A percentile compares a stretch with the other conserved stretches of the same genome.
These are phyloP conservation scores for Colletotrichum melonis DNA, from an alignment of 2,329 filamentous ascomycete species.

Conservation along the genomic window DNA sequence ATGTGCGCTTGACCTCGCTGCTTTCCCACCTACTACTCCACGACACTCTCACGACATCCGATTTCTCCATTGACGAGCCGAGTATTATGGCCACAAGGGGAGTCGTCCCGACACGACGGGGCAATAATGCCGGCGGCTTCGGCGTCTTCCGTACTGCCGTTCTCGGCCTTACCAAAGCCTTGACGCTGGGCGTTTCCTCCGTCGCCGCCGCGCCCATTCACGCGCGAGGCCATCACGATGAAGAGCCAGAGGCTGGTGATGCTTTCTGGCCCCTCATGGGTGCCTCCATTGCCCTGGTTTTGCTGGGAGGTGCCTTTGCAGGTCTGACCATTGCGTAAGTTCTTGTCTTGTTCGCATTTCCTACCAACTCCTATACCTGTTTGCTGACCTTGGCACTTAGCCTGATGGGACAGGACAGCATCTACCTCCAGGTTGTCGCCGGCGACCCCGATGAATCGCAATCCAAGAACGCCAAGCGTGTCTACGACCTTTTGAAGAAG, in stretches of 20 bases:
- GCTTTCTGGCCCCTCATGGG: conserved; percentile 84
- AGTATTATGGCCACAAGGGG: conserved; percentile 34
- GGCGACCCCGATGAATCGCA: conserved; percentile 87
- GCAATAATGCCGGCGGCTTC: conserved; percentile 45
- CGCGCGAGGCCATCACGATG: conserved; percentile 49
- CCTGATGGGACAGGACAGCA: conserved; percentile 84
- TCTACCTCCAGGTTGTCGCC: conserved; percentile 95
- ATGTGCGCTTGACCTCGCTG: conserved; percentile 34
- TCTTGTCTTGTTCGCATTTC: background rate
- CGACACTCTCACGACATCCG: conserved; percentile 19
- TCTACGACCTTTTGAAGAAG: conserved; percentile 81
- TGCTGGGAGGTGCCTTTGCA: conserved; percentile 92
- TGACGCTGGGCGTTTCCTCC: conserved; percentile 61
- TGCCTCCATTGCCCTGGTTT: conserved; percentile 82
- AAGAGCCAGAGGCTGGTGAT: conserved; percentile 67
- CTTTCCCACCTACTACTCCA: conserved; percentile 3
- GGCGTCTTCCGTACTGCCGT: conserved; percentile 59
- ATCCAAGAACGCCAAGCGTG: conserved; percentile 84
- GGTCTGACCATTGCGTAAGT: conserved; percentile 88
- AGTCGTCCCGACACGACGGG: conserved; percentile 30
- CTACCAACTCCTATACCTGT: background rate
- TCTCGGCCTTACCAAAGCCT: conserved; percentile 62
- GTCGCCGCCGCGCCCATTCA: conserved; percentile 60
- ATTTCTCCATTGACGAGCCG: conserved; percentile 19
- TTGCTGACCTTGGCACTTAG: conserved; percentile 44